Conservation (phyloP, 169 alveolate species). For the Theileria equi region DNA sequence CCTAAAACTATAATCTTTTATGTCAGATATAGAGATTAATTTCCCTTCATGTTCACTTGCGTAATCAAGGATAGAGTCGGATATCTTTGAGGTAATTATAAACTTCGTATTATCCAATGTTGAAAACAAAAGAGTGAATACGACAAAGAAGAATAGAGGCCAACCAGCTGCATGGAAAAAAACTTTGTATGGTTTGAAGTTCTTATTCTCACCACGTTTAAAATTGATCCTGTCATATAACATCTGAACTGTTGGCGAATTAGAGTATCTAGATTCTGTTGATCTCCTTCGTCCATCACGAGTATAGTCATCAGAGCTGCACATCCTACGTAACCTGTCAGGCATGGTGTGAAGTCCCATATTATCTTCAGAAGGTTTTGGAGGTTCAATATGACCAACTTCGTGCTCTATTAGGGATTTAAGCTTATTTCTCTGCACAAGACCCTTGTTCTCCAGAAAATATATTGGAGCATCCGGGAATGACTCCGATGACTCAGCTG, state of each 20-base stretch:
- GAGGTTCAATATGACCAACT: too few relatives aligned
- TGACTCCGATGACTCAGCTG: neutral
- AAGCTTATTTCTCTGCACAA: too few relatives aligned
- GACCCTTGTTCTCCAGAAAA: too few relatives aligned
- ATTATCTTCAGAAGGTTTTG: too few relatives aligned
- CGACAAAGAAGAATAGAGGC: neutral
- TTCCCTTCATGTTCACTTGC: neutral
- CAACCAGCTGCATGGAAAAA: neutral
- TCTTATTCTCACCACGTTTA: too few relatives aligned
- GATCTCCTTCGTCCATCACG: conserved; percentile 1
- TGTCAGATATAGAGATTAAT: too few relatives aligned
- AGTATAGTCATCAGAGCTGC: conserved; percentile 4
- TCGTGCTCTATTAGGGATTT: too few relatives aligned
- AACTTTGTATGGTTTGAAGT: conserved; percentile 11
- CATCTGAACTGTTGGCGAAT: neutral
- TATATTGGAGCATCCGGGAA: too few relatives aligned
- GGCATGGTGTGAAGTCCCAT: too few relatives aligned
- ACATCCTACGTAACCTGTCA: too few relatives aligned
- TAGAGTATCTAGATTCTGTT: neutral
- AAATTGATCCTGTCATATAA: neutral
- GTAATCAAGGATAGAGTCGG: conserved; percentile 10
- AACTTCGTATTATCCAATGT: conserved; percentile 14
- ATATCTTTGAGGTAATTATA: conserved; percentile 3
- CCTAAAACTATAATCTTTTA: too few relatives aligned
- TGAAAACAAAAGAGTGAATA: conserved; percentile 1